Base-by-base conservation (phyloP, 1,284 basidiomycete species). In the Cryptococcus sp. region DNA sequence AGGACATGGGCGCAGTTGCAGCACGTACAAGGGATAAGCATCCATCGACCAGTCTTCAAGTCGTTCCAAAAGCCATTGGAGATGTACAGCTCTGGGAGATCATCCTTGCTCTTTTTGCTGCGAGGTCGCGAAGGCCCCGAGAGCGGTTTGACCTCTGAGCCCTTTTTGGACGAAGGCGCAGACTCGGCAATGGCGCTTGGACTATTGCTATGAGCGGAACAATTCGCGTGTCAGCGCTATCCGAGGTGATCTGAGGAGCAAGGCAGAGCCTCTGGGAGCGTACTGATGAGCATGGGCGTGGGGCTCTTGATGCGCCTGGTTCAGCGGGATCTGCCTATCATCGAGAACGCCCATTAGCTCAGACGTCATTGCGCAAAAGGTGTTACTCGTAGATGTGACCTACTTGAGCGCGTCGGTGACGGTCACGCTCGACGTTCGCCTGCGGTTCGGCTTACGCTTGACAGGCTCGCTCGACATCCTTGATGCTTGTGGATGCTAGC, bases 21-120 rank as follows among this genome's bases (percentile, higher is more conserved):
- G 22, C 1, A 81, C 84, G 54, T 64, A 89, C 90, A 75, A 31
- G 91, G 91, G 39, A 88, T 81, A 31, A 89, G 79, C 64, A 88
- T 87, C 91, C 91, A 94, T 65, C 85, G 77, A 8, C 82, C 77
- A 0, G 84, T 82, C 67, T 65, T 78, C 60, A 87, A 57, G 66
- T 85, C 83, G 5, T 77, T 63, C 80, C 72, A 79, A 54, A 85
- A 78, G 0, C 82, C 83, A 16, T 68, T 64, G 15, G 71, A 69
- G 13, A 61, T 52, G 44, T 78, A 77, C 8, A 68, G 62, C 25
- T 72, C 73, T 1, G 70, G 69, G 46, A 73, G 48, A 39, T 69
- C 66, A 48, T 64, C 47, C 40, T 50, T 47, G 17, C 48, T 31
- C n/a, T 22, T 35, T 13, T 35, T 46, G 17, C 17, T 31, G 25